Percentiles rank a stretch among this genome's conserved stretches.
Evolutionary conservation across 345 rosid genomes (phyloP).

Genomic region (Citrus maxima): DNA sequence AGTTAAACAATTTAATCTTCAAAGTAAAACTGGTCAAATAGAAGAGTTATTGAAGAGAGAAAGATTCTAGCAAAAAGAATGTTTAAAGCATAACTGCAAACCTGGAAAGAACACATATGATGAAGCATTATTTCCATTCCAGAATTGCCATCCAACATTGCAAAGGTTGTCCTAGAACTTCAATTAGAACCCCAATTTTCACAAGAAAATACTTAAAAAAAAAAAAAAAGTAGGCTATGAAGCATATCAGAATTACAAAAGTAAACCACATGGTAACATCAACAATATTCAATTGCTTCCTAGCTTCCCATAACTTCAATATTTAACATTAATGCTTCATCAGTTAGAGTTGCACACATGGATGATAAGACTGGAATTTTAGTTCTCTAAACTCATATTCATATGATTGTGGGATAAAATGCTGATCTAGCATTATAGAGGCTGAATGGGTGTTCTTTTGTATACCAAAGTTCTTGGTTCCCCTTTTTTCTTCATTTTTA

Average conservation of each 20-base stretch:
- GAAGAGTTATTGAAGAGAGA: not conserved
- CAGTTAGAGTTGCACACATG: not conserved
- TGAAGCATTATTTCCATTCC: slow-evolving; percentile 35
- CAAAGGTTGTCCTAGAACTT: slow-evolving; percentile 26
- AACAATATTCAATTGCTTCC: not conserved
- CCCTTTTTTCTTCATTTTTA: too few relatives aligned
- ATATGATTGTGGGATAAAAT: too few relatives aligned
- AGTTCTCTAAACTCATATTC: too few relatives aligned
- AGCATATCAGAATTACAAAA: slow-evolving; percentile 9
- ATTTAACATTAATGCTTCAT: not conserved
- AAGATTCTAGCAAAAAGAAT: slow-evolving; percentile 2
- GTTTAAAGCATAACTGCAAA: slow-evolving; percentile 24
- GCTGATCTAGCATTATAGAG: too few relatives aligned
- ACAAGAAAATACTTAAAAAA: slow-evolving; percentile 11
- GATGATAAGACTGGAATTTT: too few relatives aligned
- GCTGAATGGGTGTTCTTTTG: too few relatives aligned
- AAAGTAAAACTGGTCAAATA: not conserved
- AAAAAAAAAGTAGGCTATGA: slow-evolving; percentile 6
- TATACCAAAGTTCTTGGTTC: too few relatives aligned
- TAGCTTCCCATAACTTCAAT: not conserved
- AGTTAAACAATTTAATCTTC: not conserved
- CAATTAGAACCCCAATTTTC: slow-evolving; percentile 20
- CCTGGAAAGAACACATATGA: slow-evolving; percentile 24
- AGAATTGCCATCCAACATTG: slow-evolving; percentile 27
- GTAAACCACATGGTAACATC: not conserved